Percentiles rank a stretch among this genome's conserved stretches.
Conservation (phyloP, 768 basidiomycete genomes). For the Aureoboletus auriporus region DNA sequence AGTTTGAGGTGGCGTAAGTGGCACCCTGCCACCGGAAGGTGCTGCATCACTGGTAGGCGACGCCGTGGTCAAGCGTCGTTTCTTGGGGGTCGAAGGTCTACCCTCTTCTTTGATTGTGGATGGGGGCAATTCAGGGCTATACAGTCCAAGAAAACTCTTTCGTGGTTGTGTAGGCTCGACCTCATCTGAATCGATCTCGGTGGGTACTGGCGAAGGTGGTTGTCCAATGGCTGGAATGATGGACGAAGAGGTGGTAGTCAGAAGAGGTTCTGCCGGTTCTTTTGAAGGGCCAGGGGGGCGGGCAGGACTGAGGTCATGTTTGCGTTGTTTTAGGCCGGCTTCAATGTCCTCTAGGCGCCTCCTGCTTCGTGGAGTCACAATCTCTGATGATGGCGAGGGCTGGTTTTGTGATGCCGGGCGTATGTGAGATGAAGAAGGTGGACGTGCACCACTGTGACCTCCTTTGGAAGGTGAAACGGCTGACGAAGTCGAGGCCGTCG, state of each 20-base stretch:
- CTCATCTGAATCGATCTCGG: conserved; percentile 20
- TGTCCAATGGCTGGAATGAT: conserved; percentile 6
- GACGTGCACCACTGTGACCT: background rate
- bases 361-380: conserved; percentile 5
- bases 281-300: conserved; percentile 5
- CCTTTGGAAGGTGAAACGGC: background rate
- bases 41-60: background rate
- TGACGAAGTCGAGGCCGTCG: background rate
- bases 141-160: conserved; percentile 23
- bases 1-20: conserved; percentile 28
- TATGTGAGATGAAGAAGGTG: conserved; percentile 1
- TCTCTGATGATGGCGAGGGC: background rate
- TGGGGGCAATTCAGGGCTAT: conserved; percentile 9
- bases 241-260: background rate
- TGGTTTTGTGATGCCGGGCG: background rate
- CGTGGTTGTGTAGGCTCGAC: conserved; percentile 5
- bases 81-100: conserved; percentile 25
- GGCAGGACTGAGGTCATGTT: conserved; percentile 8
- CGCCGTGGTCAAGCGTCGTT: conserved; percentile 7
- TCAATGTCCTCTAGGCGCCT: conserved; percentile 14
- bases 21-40: conserved; percentile 1
- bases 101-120: conserved; percentile 9
- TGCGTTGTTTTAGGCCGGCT: conserved; percentile 15
- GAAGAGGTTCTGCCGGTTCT: background rate
- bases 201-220: conserved; percentile 25